Base-by-base conservation (phyloP, 768 basidiomycete species). In the Lyophyllum semitale region DNA sequence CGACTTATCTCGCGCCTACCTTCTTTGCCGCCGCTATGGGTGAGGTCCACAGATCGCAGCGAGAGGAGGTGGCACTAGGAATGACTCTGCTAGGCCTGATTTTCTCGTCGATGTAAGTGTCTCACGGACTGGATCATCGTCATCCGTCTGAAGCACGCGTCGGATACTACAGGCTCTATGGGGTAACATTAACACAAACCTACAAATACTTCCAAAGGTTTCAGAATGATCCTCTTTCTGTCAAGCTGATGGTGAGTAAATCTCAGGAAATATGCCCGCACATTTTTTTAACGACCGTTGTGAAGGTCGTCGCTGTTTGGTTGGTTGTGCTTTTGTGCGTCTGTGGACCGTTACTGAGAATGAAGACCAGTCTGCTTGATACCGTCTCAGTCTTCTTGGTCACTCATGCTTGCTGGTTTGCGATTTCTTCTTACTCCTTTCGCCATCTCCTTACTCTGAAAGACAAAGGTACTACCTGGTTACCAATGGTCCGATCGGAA, bases 1-100 rank as follows among this genome's bases (percentile, higher is more conserved):
- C n/a, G 38, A 44, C 27, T 41, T 11, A 23, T 22, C 32, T 40
- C 25, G 25, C 23, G 11, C 23, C 43, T 32, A 33, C 33, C 25
- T 12, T 35, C 30, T 5, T 25, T 38, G 17, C 18, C 8, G 17
- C 51, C 23, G 38, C 25, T n/a, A 59, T 50, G 53, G 54, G 50
- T 23, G 54, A 55, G 22, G 55, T 65, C 18, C 42, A 55, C 22
- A 65, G 68, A 46, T 63, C 57, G 12, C 55, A 56, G 35, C 48
- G 48, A 43, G 57, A 63, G 32, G 66, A 67, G 49, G 58, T 72
- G n/a, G 63, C 66, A 7, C 54, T 70, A 18, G 71, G 71, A 48
- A 72, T 72, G 71, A 66, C 68, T 15, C 51, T 72, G n/a, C 60
- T 72, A 32, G 71, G 71, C 11, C 54, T 70, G 38, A 62, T 68